Conservation (phyloP, 305 asterid species). For the Withania somnifera region DNA sequence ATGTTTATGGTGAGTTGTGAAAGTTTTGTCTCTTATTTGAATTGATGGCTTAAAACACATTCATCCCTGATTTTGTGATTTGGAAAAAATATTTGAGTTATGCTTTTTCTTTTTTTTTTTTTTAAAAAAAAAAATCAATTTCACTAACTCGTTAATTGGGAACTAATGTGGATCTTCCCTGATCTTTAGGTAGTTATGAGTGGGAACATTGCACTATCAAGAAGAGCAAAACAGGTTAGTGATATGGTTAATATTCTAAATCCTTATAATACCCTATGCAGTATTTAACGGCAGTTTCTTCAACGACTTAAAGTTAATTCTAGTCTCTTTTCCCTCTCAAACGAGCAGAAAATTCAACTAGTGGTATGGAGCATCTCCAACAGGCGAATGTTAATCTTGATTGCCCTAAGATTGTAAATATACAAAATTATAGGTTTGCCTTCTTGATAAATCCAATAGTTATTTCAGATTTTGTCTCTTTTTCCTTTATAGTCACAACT, state of each 20-base stretch:
- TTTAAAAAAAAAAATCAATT: too few species aligned
- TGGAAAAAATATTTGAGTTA: not conserved
- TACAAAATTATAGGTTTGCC: conserved; percentile 30
- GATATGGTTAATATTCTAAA: not conserved
- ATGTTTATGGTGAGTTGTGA: not conserved
- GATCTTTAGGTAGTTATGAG: conserved; percentile 16
- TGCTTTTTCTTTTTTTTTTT: not conserved
- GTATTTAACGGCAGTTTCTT: not conserved
- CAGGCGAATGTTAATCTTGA: conserved; percentile 22
- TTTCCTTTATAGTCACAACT: not conserved
- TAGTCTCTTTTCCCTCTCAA: not conserved
- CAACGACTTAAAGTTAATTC: not conserved
- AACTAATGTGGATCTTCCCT: conserved; percentile 4
- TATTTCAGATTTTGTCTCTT: not conserved
- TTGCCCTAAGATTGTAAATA: conserved; percentile 18
- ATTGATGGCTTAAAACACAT: not conserved
- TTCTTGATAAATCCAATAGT: not conserved
- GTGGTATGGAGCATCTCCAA: conserved; percentile 11
- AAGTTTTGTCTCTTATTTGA: not conserved
- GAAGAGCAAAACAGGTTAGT: conserved; percentile 19
- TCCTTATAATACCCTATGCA: not conserved
- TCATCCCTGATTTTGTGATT: not conserved
- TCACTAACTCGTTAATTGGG: not conserved
- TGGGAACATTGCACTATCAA: conserved; percentile 14
- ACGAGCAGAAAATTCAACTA: conserved; percentile 20